Conservation (phyloP, 495 filamentous ascomycete species). For the Oleoguttula mirabilis region DNA sequence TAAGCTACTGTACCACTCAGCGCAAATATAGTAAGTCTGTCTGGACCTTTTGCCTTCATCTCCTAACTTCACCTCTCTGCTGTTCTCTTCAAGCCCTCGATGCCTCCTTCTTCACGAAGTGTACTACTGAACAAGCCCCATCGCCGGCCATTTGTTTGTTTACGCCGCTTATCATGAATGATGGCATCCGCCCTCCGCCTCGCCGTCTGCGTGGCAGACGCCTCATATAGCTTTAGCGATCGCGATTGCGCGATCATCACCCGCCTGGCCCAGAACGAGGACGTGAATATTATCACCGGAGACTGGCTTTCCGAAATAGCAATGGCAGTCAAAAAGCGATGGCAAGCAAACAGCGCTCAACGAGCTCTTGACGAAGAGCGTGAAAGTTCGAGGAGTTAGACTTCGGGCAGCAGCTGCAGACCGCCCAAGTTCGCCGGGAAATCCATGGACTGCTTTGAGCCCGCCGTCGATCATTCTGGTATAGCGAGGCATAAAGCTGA, state of each 20-base stretch:
- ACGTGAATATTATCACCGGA: not conserved
- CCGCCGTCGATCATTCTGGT: slow-evolving; percentile 20
- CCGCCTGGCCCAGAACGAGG: not conserved
- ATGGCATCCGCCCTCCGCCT: no score
- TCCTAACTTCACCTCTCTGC: no score
- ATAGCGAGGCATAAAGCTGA: slow-evolving; percentile 21
- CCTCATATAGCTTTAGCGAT: not conserved
- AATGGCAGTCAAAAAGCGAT: slow-evolving; percentile 23
- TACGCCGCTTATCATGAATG: no score
- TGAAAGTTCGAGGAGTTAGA: not conserved
- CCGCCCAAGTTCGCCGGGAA: slow-evolving; percentile 16
- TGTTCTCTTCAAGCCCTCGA: no score
- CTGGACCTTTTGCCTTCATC: no score
- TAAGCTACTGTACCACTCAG: no score
- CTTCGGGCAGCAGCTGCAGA: slow-evolving; percentile 15
- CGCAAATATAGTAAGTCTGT: no score
- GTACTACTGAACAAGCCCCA: no score
- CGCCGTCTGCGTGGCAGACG: not conserved
- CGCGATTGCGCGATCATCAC: not conserved
- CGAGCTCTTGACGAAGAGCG: not conserved
- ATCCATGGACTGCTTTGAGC: slow-evolving; percentile 22
- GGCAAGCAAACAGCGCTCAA: slow-evolving; percentile 18
- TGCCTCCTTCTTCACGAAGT: no score
- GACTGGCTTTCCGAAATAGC: slow-evolving; percentile 12
- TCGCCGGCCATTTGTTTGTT: no score